These are phyloP conservation scores for Verbascum thapsus DNA, from an alignment of 257 asterid species.

Conservation along the genomic window DNA sequence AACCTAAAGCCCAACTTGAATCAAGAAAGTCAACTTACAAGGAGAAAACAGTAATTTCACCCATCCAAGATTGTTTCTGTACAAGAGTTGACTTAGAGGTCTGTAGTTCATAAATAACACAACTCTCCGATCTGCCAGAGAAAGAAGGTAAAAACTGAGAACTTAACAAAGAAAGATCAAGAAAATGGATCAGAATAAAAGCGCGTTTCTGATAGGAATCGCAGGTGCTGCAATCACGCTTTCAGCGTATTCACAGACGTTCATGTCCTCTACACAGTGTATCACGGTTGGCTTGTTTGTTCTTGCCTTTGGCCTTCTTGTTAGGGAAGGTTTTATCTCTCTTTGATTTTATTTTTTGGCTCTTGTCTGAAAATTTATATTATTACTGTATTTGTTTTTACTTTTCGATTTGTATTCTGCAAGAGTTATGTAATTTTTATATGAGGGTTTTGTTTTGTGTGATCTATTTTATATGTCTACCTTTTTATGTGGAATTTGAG, in stretches of 20 bases:
- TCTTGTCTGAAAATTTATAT: neutral
- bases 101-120: neutral
- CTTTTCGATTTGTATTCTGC: neutral
- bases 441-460: neutral
- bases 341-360: constrained; percentile 39
- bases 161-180: neutral
- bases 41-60: constrained; percentile 31
- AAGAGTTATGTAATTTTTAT: neutral
- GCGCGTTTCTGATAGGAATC: constrained; percentile 59
- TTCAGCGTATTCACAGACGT: constrained; percentile 78
- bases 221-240: constrained; percentile 73
- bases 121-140: neutral
- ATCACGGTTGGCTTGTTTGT: constrained; percentile 61
- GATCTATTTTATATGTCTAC: neutral
- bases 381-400: neutral
- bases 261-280: constrained; percentile 70
- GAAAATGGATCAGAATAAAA: constrained; percentile 67
- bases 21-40: constrained; percentile 36
- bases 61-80: neutral
- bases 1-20: neutral
- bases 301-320: constrained; percentile 80
- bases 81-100: constrained; percentile 42
- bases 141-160: neutral
- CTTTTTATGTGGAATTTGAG: neutral
- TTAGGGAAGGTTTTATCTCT: constrained; percentile 81